Evolutionary conservation across 2,329 filamentous ascomycete species (phyloP), one percentile per base, ranked within the genome.

Genomic region (Apiospora phragmitis): DNA sequence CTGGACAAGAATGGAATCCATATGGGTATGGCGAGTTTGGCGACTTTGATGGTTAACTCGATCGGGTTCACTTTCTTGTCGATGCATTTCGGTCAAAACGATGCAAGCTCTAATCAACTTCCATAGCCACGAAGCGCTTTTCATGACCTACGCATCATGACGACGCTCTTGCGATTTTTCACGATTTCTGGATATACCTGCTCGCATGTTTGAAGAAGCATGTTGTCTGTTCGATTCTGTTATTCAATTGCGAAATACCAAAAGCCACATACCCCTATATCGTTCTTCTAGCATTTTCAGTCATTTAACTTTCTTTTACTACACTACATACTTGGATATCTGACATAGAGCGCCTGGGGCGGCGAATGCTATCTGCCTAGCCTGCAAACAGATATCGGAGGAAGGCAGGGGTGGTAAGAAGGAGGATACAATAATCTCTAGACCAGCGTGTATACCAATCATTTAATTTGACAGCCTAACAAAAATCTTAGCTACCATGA

Each of bases 1-100:
- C 88, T 0, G 88, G 88, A 0, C 85, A 88, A 79, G 87, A 89
- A 75, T 90, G 88, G 87, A 82, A 83, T 65, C 85, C 85, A 1
- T 81, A 80, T 62, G 78, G 76, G 0, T 80, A 77, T 8, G 79
- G 79, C 12, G 79, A 80, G 70, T 80, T 80, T 72, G 78, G 77
- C 0, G 79, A 80, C 67, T 80, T 62, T 35, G 68, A 69, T 9
- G 55, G 29, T 14, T 62, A 35, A 62, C 9, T n/a, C 18, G 32
- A 38, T 38, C 6, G 24, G 24, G 18, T 55, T 26, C n/a, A 24
- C 45, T 24, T 49, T 49, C 9, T 49, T 49, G n/a, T 26, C 47
- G n/a, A 26, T 14, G 1, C 21, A n/a, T 24, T n/a, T 47, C 45
- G 8, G 21, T 47, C 8, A 11, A 47, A 11, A 9, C 47, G n/a